A percentile compares a stretch with the other conserved stretches of the same genome.
Evolutionary conservation across 2,329 filamentous ascomycete genomes (phyloP).

Genomic region (Tolypocladium paradoxum): DNA sequence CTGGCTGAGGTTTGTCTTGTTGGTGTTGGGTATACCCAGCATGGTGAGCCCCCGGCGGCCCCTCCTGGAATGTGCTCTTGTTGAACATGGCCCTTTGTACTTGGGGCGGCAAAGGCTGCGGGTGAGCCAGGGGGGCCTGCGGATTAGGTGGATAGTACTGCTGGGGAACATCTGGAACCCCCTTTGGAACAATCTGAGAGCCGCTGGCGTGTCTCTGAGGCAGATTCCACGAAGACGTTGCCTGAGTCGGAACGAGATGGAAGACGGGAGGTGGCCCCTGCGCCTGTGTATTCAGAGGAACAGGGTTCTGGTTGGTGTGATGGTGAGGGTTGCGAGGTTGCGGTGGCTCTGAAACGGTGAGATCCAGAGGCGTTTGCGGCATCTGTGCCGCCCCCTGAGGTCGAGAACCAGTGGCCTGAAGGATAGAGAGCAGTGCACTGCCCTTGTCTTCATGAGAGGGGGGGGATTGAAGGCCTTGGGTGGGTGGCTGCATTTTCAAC

Average conservation of each 20-base stretch:
- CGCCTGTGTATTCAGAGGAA: conserved; percentile 12
- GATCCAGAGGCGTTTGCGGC: conserved; percentile 44
- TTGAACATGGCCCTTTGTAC: conserved; percentile 43
- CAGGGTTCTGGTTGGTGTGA: conserved; percentile 35
- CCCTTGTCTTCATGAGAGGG: conserved; percentile 31
- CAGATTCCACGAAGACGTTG: conserved; percentile 7
- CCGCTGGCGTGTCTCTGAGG: conserved; percentile 5
- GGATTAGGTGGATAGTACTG: conserved; percentile 13
- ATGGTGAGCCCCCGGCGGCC: conserved; percentile 2
- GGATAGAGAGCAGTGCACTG: conserved; percentile 40
- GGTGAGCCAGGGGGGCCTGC: conserved; percentile 21
- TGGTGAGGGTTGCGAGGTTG: conserved; percentile 49
- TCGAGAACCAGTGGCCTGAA: conserved; percentile 26
- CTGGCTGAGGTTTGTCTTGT: conserved; percentile 8
- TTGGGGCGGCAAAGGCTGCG: conserved; percentile 43
- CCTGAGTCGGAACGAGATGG: conserved; percentile 11
- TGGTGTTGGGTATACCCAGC: not conserved
- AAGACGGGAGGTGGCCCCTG: conserved; percentile 22
- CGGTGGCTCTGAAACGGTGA: conserved; percentile 34
- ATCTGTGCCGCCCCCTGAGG: conserved; percentile 11
- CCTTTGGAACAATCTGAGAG: conserved; percentile 8
- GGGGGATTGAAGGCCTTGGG: conserved; percentile 32
- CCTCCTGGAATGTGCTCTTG: conserved; percentile 19
- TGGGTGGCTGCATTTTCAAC: conserved; percentile 43
- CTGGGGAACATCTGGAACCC: conserved; percentile 8